Evolutionary conservation across 768 basidiomycete species (phyloP), one percentile per base, ranked within the genome.

Genomic region (Austroboletus eburneus): DNA sequence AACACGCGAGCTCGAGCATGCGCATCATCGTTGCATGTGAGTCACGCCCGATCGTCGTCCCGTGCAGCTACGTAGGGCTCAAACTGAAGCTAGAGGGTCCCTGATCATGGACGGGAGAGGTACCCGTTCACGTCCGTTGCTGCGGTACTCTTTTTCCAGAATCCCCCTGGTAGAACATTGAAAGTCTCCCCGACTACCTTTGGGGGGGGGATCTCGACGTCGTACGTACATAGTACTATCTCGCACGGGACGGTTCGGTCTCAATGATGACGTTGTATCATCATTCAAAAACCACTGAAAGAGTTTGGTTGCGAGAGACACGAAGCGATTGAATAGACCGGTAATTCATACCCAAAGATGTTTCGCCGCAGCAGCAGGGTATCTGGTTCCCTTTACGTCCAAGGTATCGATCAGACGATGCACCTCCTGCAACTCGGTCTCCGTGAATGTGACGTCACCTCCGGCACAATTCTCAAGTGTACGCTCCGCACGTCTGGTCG

Each of bases 381-480:
- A 76, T 46, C 76, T 66, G 4, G 52, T 62, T 5, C 75, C 75
- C 48, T 68, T 68, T 23, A 76, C 64, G 4, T 65, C 61, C 33
- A 63, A 54, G 8, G 48, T 56, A 16, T 68, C 59, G 2, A 76
- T 55, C 36, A 71, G 58, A 24, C 64, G 56, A 21, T 69, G 56
- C 32, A 81, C 68, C 42, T 69, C 67, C 40, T 63, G 52, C 39
- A 70, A 35, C 33, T 79, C 80, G 6, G 63, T 62, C 3, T 63
- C 50, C 16, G 68, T 59, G 23, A 82, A 63, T 33, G 56, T 58
- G 36, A 81, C 57, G 29, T 74, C 63, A 25, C 70, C 71, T 1
- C 72, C 73, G n/a, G 58, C 57, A 42, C 73, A 59, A 37, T 76
- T 76, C 54, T 80, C 73, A 23, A 70, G 50, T 17, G 76, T 72